These are phyloP conservation scores for Amborella trichopoda DNA, from an alignment of 164 flowering plant species.

Conservation along the genomic window DNA sequence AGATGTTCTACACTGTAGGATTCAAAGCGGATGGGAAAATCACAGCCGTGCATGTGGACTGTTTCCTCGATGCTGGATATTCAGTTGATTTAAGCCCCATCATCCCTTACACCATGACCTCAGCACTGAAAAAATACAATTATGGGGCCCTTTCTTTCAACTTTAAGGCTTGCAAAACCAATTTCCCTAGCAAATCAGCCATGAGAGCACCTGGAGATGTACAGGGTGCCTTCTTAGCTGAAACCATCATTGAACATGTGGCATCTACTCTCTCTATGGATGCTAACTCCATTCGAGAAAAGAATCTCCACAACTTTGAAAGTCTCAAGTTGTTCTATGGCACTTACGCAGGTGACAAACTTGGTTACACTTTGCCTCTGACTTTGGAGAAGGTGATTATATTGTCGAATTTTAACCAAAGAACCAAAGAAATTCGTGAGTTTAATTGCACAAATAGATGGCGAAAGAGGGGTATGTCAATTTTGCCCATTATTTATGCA, in stretches of 20 bases:
- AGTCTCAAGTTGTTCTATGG: constrained; percentile 46
- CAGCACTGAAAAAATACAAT: constrained; percentile 54
- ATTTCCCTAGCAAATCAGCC: constrained; percentile 60
- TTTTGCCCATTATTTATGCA: constrained; percentile 51
- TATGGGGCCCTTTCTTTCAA: constrained; percentile 89
- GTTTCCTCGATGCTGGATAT: constrained; percentile 61
- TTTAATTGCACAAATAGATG: constrained; percentile 49
- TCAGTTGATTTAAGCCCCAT: constrained; percentile 52
- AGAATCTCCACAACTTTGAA: constrained; percentile 53
- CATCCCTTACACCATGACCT: constrained; percentile 32
- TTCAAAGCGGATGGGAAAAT: constrained; percentile 79
- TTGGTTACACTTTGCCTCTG: constrained; percentile 61
- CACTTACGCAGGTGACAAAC: constrained; percentile 28
- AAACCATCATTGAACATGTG: constrained; percentile 75
- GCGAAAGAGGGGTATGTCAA: constrained; percentile 75
- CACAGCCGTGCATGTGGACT: constrained; percentile 55
- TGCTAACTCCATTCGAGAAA: constrained; percentile 45
- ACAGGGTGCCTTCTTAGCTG: constrained; percentile 75
- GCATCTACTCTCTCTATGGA: constrained; percentile 67
- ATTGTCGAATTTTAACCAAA: constrained; percentile 35
- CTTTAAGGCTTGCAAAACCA: constrained; percentile 70
- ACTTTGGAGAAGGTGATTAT: constrained; percentile 46
- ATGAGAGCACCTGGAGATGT: constrained; percentile 92
- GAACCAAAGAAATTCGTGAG: constrained; percentile 27
- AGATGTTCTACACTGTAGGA: constrained; percentile 64